phyloP scores from a whole-genome alignment of 805 yeast genomes.

The Kodamaea fukazawae region DNA sequence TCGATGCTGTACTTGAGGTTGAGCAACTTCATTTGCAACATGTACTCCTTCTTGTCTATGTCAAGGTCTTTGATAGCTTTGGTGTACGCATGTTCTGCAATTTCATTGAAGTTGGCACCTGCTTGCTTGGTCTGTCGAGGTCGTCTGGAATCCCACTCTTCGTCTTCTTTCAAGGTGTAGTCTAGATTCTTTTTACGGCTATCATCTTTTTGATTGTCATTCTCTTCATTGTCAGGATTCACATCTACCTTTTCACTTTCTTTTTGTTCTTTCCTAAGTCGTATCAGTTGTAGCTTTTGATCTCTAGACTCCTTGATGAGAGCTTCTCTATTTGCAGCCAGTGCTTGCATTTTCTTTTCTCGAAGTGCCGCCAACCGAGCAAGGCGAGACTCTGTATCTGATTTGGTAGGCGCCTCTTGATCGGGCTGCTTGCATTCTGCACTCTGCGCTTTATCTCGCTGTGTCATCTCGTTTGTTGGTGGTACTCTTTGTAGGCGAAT shows the following conservation, averaged over 20 bases:
- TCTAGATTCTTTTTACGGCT: conserved; percentile 12
- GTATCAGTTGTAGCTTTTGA: conserved; percentile 14
- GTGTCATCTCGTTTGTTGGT: neutral
- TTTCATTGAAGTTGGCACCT: conserved; percentile 49
- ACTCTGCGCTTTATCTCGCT: conserved; percentile 6
- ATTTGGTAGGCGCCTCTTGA: too few relatives aligned
- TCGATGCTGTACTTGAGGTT: conserved; percentile 13
- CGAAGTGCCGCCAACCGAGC: conserved; percentile 12
- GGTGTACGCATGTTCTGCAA: conserved; percentile 61
- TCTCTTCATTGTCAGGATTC: too few relatives aligned
- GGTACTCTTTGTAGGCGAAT: too few relatives aligned
- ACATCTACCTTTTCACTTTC: conserved; percentile 33
- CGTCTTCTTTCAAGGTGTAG: conserved; percentile 59
- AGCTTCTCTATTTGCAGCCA: conserved; percentile 17
- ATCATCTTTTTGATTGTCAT: conserved; percentile 1
- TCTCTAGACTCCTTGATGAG: conserved; percentile 16
- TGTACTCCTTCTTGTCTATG: conserved; percentile 42
- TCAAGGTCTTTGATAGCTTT: conserved; percentile 45
- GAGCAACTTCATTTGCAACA: conserved; percentile 29
- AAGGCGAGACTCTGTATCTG: too few relatives aligned
- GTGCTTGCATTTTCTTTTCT: conserved; percentile 16
- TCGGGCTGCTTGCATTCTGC: too few relatives aligned
- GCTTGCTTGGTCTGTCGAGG: conserved; percentile 30
- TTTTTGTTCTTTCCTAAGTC: conserved; percentile 10
- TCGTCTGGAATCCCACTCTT: conserved; percentile 50